Evolutionary conservation across 225 moss, liverwort and hornwort genomes (phyloP), one percentile per base, ranked within the genome.

Genomic region (Ulota crispa): DNA sequence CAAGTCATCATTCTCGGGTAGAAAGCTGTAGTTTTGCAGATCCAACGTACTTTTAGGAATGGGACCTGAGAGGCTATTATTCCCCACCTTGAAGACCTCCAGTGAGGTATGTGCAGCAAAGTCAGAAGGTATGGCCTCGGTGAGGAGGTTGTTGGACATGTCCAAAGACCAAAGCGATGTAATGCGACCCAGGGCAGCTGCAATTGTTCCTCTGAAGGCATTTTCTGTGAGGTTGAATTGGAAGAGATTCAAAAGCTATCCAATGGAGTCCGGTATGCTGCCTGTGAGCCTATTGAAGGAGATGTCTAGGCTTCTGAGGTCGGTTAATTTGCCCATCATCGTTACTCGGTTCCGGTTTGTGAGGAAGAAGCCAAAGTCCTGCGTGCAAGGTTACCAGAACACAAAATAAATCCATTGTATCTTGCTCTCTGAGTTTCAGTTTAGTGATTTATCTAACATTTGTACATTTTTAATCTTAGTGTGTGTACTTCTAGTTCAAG

Each of bases 221-320:
- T 90, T 90, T 7, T 70, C 76, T 1, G 83, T 68, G 2, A 89
- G 73, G 31, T 89, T 69, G 14, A 89, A 67, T 34, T 70, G 72
- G 43, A 32, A 66, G 5, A 87, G 77, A 47, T 81, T 82, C 7
- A 62, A 41, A 36, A 85, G 84, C 42, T 72, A 47, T 43, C 82
- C 82, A 8, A 86, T 57, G 37, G 20, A 63, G 8, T 31, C 8
- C 6, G 88, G 88, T 7, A 90, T 88, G 61, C 41, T 23, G 34
- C 88, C 83, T 0, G 39, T 68, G 39, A 88, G 43, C 10, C 26
- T 70, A 59, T 90, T 88, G 12, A n/a, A 37, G 5, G 85, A 85
- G 30, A 88, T 54, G 31, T 90, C 82, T 18, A 90, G 26, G 37
- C 47, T 55, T 3, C 41, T 57, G 10, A 90, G 60, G 50, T 56